Conservation (phyloP, 2,329 filamentous ascomycete species). For the Fusarium sp. region DNA sequence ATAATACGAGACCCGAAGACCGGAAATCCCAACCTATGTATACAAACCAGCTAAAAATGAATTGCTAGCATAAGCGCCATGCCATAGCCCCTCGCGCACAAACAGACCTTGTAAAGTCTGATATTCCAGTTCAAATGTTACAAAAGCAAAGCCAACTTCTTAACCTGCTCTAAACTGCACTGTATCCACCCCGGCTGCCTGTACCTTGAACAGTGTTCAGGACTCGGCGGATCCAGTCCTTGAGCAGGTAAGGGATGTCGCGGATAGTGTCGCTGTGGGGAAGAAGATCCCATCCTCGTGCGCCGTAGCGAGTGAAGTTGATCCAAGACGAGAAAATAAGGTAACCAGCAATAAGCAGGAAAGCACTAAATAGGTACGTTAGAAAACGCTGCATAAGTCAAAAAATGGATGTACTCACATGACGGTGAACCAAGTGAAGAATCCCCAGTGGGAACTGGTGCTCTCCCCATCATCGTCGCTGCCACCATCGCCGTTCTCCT, state of each 20-base stretch:
- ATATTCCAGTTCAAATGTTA: not conserved
- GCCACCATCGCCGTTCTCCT: conserved; percentile 55
- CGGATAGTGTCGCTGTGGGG: conserved; percentile 93
- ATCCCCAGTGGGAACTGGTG: conserved; percentile 78
- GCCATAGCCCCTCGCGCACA: conserved; percentile 6
- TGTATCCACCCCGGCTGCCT: conserved; percentile 90
- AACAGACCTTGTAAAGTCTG: not conserved
- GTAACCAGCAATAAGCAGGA: conserved; percentile 87
- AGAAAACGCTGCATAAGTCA: not conserved
- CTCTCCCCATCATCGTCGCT: conserved; percentile 55
- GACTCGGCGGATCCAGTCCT: conserved; percentile 85
- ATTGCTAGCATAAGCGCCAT: conserved; percentile 46
- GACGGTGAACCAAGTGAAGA: conserved; percentile 97
- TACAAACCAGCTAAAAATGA: conserved; percentile 41
- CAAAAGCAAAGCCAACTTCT: conserved; percentile 1
- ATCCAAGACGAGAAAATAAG: conserved; percentile 99
- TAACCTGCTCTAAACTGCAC: conserved; percentile 74
- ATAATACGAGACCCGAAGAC: conserved; percentile 29
- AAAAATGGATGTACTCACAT: conserved; percentile 71
- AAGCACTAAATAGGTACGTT: conserved; percentile 69
- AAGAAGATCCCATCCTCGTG: conserved; percentile 92
- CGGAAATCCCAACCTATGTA: conserved; percentile 38
- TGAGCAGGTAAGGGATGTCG: conserved; percentile 90
- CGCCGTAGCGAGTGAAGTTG: conserved; percentile 97
- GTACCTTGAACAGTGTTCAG: conserved; percentile 86